A percentile compares a stretch with the other conserved stretches of the same genome.
These are phyloP conservation scores for Bacidia gigantensis DNA, from an alignment of 495 filamentous ascomycete species.

Conservation along the genomic window DNA sequence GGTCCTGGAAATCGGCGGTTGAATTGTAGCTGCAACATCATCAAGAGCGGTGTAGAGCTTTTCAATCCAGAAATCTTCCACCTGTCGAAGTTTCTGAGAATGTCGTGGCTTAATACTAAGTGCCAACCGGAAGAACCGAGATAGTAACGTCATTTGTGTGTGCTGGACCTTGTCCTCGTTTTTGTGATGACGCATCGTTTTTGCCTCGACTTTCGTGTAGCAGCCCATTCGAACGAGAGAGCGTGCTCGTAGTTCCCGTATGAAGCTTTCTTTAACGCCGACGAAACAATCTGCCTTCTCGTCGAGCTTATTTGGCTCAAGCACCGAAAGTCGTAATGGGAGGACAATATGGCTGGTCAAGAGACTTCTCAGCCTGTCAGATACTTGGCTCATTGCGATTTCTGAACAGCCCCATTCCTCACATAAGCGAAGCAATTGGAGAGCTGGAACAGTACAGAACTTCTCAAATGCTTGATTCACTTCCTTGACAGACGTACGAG, in stretches of 20 bases:
- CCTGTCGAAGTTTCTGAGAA: conserved; percentile 38
- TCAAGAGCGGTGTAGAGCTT: conserved; percentile 44
- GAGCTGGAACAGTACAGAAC: conserved; percentile 18
- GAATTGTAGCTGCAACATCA: neutral
- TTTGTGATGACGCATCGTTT: neutral
- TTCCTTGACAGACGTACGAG: conserved; percentile 22
- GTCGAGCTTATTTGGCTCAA: conserved; percentile 10
- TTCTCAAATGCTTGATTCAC: conserved; percentile 16
- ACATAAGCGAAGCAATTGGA: conserved; percentile 15
- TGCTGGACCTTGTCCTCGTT: conserved; percentile 2
- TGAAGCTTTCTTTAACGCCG: neutral
- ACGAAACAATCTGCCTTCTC: neutral
- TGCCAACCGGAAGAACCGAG: conserved; percentile 42
- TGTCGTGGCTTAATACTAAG: conserved; percentile 39
- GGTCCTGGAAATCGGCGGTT: neutral
- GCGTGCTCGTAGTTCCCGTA: neutral
- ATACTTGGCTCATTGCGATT: conserved; percentile 1
- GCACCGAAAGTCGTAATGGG: conserved; percentile 46
- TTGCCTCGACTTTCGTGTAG: neutral
- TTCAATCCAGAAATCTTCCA: conserved; percentile 54
- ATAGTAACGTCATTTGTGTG: conserved; percentile 17
- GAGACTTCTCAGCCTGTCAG: conserved; percentile 41
- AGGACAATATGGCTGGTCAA: conserved; percentile 57
- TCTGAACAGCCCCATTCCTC: neutral
- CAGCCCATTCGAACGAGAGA: neutral